A percentile compares a stretch with the other conserved stretches of the same genome.
phyloP scores from a whole-genome alignment of 805 yeast genomes.

The Sugiyamaella qingdaonensis region DNA sequence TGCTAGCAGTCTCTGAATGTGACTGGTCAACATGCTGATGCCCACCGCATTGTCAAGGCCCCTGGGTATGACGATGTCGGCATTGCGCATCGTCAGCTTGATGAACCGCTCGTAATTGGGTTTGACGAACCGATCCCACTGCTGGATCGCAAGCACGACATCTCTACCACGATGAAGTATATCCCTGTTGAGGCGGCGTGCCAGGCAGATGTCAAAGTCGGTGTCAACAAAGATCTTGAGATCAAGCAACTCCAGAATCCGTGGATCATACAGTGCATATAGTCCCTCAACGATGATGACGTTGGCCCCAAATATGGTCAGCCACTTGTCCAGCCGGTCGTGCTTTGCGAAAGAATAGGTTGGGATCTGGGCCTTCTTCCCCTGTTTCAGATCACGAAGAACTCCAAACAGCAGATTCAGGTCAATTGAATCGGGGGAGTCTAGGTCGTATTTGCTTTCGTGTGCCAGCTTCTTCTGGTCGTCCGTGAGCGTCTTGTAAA shows the following conservation, averaged over 20 bases:
- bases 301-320: constrained; percentile 87
- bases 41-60: constrained; percentile 82
- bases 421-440: constrained; percentile 80
- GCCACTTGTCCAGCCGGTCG: constrained; percentile 54
- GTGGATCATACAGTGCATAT: constrained; percentile 68
- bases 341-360: constrained; percentile 65
- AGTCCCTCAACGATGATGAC: constrained; percentile 91
- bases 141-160: constrained; percentile 71
- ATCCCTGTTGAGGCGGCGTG: constrained; percentile 83
- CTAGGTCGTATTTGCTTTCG: constrained; percentile 73
- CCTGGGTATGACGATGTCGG: constrained; percentile 87
- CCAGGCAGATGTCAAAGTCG: constrained; percentile 86
- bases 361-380: constrained; percentile 62
- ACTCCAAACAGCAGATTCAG: constrained; percentile 64
- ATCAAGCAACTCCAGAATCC: constrained; percentile 73
- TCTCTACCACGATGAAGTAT: constrained; percentile 84
- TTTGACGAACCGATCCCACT: constrained; percentile 88
- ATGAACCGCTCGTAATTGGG: constrained; percentile 81
- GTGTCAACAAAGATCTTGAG: constrained; percentile 89
- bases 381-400: constrained; percentile 63
- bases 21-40: constrained; percentile 71
- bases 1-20: constrained; percentile 66
- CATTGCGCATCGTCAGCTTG: constrained; percentile 68
- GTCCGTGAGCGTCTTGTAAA: constrained; percentile 67
- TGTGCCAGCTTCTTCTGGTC: constrained; percentile 66